Evolutionary conservation across 306 rosid species (phyloP), one percentile per base, ranked within the genome.

Genomic region (Cucurbita pepo): DNA sequence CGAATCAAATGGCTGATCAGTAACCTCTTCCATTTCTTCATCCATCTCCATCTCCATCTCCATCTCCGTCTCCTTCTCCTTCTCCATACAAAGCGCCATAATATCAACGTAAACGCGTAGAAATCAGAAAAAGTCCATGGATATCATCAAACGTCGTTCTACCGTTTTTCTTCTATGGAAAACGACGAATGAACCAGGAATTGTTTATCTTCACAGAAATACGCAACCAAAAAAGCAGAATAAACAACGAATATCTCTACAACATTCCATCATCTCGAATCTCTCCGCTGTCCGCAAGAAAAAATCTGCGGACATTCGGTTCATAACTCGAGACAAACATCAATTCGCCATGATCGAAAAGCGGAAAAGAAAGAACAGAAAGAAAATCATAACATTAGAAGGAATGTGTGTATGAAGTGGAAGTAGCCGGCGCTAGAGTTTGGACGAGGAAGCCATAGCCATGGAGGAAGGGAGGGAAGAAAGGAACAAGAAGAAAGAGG

Each of bases 21-120:
- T 74, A 74, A 86, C 64, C 79, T 78, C 84, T 78, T 57, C 78
- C 82, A 84, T 76, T 75, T 85, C 90, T 14, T 80, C 91, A 18
- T 81, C 96, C 90, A 83, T 90, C 6, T 79, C 93, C 90, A 88
- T 90, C 10, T 48, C 77, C 60, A 71, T 72, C 60, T 60, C 43
- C 30, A 11, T 21, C 34, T 30, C 34, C 34, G 1, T 30, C 34
- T 30, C 34, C 25, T 1, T 25, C 25, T 52, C 77, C 60, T 73
- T 72, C 60, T 60, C 43, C 30, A 11, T 21, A 48, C 18, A 3
- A 69, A 10, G 13, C 22, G 43, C 15, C 22, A 4, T 30, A 3
- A 10, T 19, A 18, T 43, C 45, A 41, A 63, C 48, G 52, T 18
- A 16, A 16, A 65, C 36, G 36, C 40, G 44, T 36, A 0, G 40